Evolutionary conservation across 2,329 filamentous ascomycete species (phyloP), one percentile per base, ranked within the genome.

Genomic region (Penicillium nordicum): DNA sequence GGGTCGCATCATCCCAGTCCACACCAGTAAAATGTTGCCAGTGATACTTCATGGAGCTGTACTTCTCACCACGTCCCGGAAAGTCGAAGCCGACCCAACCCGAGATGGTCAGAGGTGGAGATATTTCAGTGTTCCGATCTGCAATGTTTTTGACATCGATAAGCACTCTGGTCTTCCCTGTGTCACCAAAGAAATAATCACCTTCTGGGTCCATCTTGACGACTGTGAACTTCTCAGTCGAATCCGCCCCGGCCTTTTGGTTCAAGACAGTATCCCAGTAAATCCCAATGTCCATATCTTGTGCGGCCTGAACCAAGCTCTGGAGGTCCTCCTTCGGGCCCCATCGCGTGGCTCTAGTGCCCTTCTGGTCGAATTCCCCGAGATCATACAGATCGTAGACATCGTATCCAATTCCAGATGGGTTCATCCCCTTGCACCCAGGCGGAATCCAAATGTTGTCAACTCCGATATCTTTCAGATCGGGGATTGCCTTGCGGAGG

Each of bases 201-300:
- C 77, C 62, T 53, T 83, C 68, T 1, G 75, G 69, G 64, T 90
- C 82, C 23, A 90, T 87, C 69, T 87, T 84, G 44, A 87, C 79
- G 1, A 84, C 86, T 56, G 76, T 74, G 55, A 81, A 86, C 51
- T 80, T 82, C 67, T 90, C 87, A 25, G 80, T 84, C 42, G 76
- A 77, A 68, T 90, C 88, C 4, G 85, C 87, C 4, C 81, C 87
- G 1, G 86, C 85, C 70, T 88, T 89, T 69, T 90, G 88, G 64
- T 89, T 90, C 44, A 90, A 74, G 4, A 90, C 86, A 1, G 86
- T 84, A 69, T 90, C 88, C 79, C 86, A 89, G 63, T 88, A 80
- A 0, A 89, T 64, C 0, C 81, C 80, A 7, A 89, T 76, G 0
- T 79, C 81, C 29, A 79, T 62, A 34, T 80, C 74, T 47, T 80